Conservation (phyloP, 2,329 filamentous ascomycete genomes). For the Neonectria sp. region DNA sequence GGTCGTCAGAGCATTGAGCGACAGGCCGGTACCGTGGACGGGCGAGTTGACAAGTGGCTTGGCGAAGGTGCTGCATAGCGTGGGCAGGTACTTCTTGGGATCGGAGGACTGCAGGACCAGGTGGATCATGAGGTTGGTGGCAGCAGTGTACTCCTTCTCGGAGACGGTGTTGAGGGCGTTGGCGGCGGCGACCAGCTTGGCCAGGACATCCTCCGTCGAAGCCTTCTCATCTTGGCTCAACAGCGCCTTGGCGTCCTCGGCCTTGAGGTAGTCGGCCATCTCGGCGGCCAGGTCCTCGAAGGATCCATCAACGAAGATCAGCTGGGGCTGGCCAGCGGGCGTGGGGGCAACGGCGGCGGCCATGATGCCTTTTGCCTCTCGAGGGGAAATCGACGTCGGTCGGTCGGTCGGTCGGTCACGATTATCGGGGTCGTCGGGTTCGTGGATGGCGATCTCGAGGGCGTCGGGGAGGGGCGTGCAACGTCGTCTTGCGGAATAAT, state of each 20-base stretch:
- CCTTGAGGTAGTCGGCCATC: conserved; percentile 94
- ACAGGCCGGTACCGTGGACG: conserved; percentile 86
- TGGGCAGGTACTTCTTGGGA: conserved; percentile 87
- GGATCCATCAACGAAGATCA: conserved; percentile 88
- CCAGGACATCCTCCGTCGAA: conserved; percentile 85
- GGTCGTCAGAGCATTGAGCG: conserved; percentile 91
- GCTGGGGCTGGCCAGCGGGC: conserved; percentile 68
- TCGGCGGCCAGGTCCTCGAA: conserved; percentile 95
- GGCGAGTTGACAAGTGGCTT: conserved; percentile 90
- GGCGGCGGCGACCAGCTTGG: conserved; percentile 89
- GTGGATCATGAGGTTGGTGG: conserved; percentile 97
- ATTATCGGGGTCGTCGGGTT: conserved; percentile 37
- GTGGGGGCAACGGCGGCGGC: conserved; percentile 48
- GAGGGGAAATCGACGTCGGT: conserved; percentile 35
- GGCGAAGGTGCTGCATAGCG: conserved; percentile 90
- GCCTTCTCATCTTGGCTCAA: conserved; percentile 78
- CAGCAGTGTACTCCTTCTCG: conserved; percentile 96
- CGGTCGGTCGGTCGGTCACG: conserved; percentile 41
- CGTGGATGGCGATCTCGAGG: conserved; percentile 39
- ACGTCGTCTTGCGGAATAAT: conserved; percentile 49
- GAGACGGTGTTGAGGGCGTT: conserved; percentile 84
- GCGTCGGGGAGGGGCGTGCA: conserved; percentile 39
- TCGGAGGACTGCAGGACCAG: conserved; percentile 90
- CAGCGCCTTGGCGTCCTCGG: conserved; percentile 82
- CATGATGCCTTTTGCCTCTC: conserved; percentile 43